Conservation (phyloP, 2,329 filamentous ascomycete species). For the Blumeria graminis region DNA sequence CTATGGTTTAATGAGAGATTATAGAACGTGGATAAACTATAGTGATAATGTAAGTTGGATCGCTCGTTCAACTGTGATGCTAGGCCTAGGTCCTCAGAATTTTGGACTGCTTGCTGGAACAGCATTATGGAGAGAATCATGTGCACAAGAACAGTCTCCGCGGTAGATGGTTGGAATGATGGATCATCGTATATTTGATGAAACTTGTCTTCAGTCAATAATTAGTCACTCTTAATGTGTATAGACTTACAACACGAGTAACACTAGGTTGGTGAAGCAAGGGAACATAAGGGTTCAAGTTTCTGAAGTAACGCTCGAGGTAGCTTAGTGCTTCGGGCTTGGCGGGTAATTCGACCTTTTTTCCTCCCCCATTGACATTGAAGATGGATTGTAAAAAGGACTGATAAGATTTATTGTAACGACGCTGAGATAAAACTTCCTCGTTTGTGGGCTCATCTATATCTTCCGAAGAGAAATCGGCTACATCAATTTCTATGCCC, state of each 20-base stretch:
- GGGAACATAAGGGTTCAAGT: slow-evolving; percentile 47
- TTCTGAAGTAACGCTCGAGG: slow-evolving; percentile 51
- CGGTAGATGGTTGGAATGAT: slow-evolving; percentile 31
- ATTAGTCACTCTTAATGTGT: neutral
- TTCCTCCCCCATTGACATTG: slow-evolving; percentile 31
- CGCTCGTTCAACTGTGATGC: slow-evolving; percentile 32
- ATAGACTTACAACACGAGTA: slow-evolving; percentile 33
- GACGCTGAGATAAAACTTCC: slow-evolving; percentile 19
- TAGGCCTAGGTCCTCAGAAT: slow-evolving; percentile 29
- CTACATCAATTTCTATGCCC: slow-evolving; percentile 57
- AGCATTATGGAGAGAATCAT: slow-evolving; percentile 60
- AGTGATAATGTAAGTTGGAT: slow-evolving; percentile 61
- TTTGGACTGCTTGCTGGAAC: slow-evolving; percentile 53
- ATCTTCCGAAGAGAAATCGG: slow-evolving; percentile 43
- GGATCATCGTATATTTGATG: slow-evolving; percentile 46
- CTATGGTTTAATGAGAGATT: slow-evolving; percentile 36
- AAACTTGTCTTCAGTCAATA: slow-evolving; percentile 20
- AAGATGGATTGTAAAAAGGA: slow-evolving; percentile 43
- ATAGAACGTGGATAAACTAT: slow-evolving; percentile 42
- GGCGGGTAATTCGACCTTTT: slow-evolving; percentile 35
- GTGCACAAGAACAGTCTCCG: slow-evolving; percentile 48
- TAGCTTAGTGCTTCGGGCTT: slow-evolving; percentile 42
- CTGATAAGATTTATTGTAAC: slow-evolving; percentile 49
- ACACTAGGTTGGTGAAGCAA: slow-evolving; percentile 57
- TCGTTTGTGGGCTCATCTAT: slow-evolving; percentile 29